A percentile compares a stretch with the other conserved stretches of the same genome.
phyloP scores from a whole-genome alignment of 805 yeast species.

The Metschnikowia lochheadii region DNA sequence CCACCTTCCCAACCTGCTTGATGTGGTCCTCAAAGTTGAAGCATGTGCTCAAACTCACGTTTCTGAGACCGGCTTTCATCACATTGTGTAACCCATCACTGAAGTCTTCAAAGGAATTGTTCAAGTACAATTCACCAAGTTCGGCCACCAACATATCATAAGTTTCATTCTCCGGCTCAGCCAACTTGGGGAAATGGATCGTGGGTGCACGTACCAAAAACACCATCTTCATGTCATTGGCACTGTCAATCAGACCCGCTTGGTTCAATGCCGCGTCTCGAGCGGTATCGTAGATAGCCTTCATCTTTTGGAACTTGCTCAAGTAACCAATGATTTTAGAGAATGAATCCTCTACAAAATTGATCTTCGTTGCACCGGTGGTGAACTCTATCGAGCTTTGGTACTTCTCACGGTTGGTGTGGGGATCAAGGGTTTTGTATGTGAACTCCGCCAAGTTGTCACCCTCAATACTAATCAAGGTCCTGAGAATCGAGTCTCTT shows the following conservation, averaged over 20 bases:
- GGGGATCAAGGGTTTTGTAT: slow-evolving; percentile 73
- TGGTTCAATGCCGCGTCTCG: slow-evolving; percentile 85
- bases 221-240: slow-evolving; percentile 65
- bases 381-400: slow-evolving; percentile 57
- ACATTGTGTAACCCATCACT: slow-evolving; percentile 41
- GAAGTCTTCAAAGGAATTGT: slow-evolving; percentile 49
- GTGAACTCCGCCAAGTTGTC: slow-evolving; percentile 73
- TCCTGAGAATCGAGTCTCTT: slow-evolving; percentile 54
- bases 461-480: slow-evolving; percentile 76
- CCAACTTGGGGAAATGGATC: slow-evolving; percentile 66
- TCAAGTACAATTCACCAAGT: slow-evolving; percentile 76
- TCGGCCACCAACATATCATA: slow-evolving; percentile 66
- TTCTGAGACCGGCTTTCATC: slow-evolving; percentile 65
- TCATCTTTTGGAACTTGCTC: slow-evolving; percentile 78
- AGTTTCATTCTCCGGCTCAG: slow-evolving; percentile 32
- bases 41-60: slow-evolving; percentile 62
- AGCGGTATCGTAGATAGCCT: slow-evolving; percentile 82
- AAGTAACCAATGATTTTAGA: slow-evolving; percentile 62
- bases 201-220: slow-evolving; percentile 77
- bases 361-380: slow-evolving; percentile 72
- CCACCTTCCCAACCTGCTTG: slow-evolving; percentile 56
- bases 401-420: slow-evolving; percentile 45
- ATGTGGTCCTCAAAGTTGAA: slow-evolving; percentile 45
- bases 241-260: slow-evolving; percentile 59
- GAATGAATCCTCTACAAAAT: slow-evolving; percentile 79